Percentiles rank a stretch among this genome's conserved stretches.
Conservation (phyloP, 257 asterid species). For the Fraxinus pennsylvanica region DNA sequence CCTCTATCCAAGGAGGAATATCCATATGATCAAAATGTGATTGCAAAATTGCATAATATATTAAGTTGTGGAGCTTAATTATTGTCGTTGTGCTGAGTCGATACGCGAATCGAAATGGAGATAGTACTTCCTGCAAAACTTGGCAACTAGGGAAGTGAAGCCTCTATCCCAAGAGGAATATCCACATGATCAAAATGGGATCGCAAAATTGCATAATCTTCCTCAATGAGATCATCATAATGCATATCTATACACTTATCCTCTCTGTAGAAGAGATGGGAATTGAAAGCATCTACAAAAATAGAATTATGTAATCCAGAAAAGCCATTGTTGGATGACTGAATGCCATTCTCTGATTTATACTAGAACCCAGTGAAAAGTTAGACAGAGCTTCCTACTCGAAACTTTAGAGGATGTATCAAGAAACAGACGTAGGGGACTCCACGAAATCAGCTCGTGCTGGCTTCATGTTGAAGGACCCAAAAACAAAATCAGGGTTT, state of each 20-base stretch:
- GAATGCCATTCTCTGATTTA: conserved; percentile 34
- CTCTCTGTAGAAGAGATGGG: conserved; percentile 46
- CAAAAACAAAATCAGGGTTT: conserved; percentile 29
- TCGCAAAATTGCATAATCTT: conserved; percentile 49
- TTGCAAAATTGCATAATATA: conserved; percentile 46
- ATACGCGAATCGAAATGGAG: conserved; percentile 52
- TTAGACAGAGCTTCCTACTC: conserved; percentile 54
- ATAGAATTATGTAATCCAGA: conserved; percentile 31
- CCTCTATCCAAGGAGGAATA: conserved; percentile 80
- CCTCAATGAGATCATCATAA: conserved; percentile 48
- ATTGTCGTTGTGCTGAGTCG: too few relatives aligned
- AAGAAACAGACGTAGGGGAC: conserved; percentile 57
- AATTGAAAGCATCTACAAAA: conserved; percentile 42
- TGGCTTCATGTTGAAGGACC: background rate
- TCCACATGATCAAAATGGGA: conserved; percentile 71
- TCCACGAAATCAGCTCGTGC: conserved; percentile 51
- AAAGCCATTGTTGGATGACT: conserved; percentile 27
- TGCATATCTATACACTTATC: conserved; percentile 52
- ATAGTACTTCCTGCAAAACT: conserved; percentile 14
- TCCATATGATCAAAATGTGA: conserved; percentile 68
- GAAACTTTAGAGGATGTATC: conserved; percentile 39
- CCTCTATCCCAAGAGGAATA: conserved; percentile 82
- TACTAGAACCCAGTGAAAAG: conserved; percentile 35
- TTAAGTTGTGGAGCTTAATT: too few relatives aligned
- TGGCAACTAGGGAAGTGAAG: conserved; percentile 65